These are phyloP conservation scores for Penicillium sp. DNA, from an alignment of 2,329 filamentous ascomycete genomes.

Conservation along the genomic window DNA sequence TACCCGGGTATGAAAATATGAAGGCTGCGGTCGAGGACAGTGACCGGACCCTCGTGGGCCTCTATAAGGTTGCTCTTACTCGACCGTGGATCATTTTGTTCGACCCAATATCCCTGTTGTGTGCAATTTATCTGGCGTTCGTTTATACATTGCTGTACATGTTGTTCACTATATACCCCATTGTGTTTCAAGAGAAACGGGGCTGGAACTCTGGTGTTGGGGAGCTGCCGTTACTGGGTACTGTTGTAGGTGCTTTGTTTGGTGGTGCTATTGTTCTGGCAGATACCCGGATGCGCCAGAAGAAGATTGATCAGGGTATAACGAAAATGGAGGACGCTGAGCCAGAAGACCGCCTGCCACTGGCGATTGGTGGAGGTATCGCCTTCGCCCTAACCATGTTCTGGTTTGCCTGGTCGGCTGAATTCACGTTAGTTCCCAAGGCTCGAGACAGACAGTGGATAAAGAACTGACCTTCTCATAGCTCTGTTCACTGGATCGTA, in stretches of 20 bases:
- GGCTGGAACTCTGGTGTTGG: constrained; percentile 63
- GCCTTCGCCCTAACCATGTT: constrained; percentile 49
- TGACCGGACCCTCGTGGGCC: constrained; percentile 50
- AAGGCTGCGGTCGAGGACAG: constrained; percentile 57
- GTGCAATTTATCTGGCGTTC: constrained; percentile 60
- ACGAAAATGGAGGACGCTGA: constrained; percentile 33
- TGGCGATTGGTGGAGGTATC: constrained; percentile 34
- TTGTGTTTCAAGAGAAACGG: constrained; percentile 56
- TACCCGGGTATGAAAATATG: constrained; percentile 60
- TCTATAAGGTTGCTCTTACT: constrained; percentile 61
- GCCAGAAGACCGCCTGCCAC: constrained; percentile 30
- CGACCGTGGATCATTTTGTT: constrained; percentile 63
- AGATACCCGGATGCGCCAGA: constrained; percentile 48
- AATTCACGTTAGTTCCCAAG: constrained; percentile 28
- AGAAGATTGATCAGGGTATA: constrained; percentile 35
- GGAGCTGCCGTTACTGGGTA: constrained; percentile 56
- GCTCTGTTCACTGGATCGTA: constrained; percentile 54
- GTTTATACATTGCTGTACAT: constrained; percentile 64
- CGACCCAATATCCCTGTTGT: constrained; percentile 60
- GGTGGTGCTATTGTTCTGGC: constrained; percentile 44
- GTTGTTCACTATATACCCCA: constrained; percentile 65
- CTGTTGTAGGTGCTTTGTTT: constrained; percentile 25
- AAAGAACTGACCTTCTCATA: constrained; percentile 14
- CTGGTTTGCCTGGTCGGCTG: constrained; percentile 52
- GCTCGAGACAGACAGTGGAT: not conserved